Conservation (phyloP, 164 flowering plant genomes). For the Pachysandra terminalis region DNA sequence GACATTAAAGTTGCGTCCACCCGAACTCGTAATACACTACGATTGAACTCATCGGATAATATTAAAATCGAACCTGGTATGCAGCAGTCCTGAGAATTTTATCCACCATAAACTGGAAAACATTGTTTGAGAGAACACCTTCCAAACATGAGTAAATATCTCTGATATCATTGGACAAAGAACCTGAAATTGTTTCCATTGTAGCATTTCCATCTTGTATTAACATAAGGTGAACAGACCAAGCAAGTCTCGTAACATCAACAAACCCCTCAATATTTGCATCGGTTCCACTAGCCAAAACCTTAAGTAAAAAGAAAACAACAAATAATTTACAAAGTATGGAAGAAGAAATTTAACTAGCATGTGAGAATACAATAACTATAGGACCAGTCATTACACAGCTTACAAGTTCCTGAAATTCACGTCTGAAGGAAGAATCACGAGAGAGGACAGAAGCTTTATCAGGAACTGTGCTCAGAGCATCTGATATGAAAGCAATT, state of each 20-base stretch:
- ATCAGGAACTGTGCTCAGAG: constrained; percentile 69
- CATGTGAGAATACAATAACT: not conserved
- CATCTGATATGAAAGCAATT: constrained; percentile 87
- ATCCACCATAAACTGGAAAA: constrained; percentile 81
- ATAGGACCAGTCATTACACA: not conserved
- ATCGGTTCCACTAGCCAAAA: constrained; percentile 60
- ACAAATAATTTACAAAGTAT: not conserved
- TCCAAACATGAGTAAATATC: constrained; percentile 67
- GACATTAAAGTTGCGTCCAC: not conserved
- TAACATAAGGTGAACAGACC: constrained; percentile 86
- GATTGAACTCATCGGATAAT: not conserved
- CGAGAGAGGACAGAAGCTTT: constrained; percentile 60
- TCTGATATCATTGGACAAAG: constrained; percentile 49
- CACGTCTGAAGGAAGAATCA: constrained; percentile 73
- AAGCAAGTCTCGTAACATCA: constrained; percentile 71
- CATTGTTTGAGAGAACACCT: constrained; percentile 62
- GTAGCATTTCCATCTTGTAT: constrained; percentile 48
- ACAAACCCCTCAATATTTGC: constrained; percentile 71
- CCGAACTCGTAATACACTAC: not conserved
- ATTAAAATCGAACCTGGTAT: constrained; percentile 55
- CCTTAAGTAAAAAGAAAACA: constrained; percentile 36
- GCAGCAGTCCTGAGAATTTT: constrained; percentile 85
- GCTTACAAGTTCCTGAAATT: constrained; percentile 86
- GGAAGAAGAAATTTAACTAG: not conserved
- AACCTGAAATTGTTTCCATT: constrained; percentile 45